phyloP scores from a whole-genome alignment of 2,329 filamentous ascomycete species.

The Coniochaeta prunicola region DNA sequence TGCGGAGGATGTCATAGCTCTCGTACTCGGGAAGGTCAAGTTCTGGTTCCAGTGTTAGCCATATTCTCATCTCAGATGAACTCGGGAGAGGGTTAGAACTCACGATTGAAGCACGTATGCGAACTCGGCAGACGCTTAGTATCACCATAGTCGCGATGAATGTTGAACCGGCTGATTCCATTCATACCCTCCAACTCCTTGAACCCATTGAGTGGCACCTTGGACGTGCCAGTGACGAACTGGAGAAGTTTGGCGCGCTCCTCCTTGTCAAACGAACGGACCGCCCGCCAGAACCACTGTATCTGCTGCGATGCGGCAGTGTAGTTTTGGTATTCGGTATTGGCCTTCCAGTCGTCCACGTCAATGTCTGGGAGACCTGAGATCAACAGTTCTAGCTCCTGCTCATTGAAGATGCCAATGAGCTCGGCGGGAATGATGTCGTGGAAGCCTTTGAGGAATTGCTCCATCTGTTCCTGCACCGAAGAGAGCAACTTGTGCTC shows the following conservation, averaged over 20 bases:
- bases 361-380: constrained; percentile 96
- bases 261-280: constrained; percentile 97
- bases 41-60: constrained; percentile 46
- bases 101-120: constrained; percentile 99
- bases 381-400: constrained; percentile 92
- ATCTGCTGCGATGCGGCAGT: constrained; percentile 90
- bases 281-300: constrained; percentile 98
- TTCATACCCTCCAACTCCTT: constrained; percentile 99
- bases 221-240: constrained; percentile 96
- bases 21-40: constrained; percentile 98
- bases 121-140: constrained; percentile 93
- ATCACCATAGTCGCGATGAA: constrained; percentile 94
- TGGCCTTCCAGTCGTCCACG: constrained; percentile 97
- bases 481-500: constrained; percentile 90
- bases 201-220: constrained; percentile 97
- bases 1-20: constrained; percentile 82
- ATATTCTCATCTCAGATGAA: neutral
- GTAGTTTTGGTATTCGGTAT: constrained; percentile 98
- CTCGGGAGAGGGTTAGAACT: constrained; percentile 35
- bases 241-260: constrained; percentile 95
- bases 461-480: constrained; percentile 87
- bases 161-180: constrained; percentile 95
- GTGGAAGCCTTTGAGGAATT: constrained; percentile 93
- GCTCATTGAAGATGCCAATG: constrained; percentile 96
- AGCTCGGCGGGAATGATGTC: constrained; percentile 94